Percentiles rank a stretch among this genome's conserved stretches.
These are phyloP conservation scores for Aspergillus sparsus DNA, from an alignment of 495 filamentous ascomycete species.

Conservation along the genomic window DNA sequence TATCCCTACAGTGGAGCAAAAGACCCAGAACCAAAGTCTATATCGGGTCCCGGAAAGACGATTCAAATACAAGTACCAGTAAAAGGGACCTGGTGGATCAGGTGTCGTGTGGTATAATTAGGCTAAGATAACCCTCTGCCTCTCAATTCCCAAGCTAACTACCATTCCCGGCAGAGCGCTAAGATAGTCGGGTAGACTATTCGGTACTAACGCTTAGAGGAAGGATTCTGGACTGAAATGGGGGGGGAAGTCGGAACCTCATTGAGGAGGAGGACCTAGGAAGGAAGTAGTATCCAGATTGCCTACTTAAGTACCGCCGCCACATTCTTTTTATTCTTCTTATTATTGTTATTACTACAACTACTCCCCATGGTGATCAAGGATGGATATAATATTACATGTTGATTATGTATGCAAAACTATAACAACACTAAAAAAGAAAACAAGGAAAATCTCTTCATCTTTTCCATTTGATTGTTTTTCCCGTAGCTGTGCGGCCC, in stretches of 20 bases:
- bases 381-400: no score
- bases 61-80: conserved; percentile 6
- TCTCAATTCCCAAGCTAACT: conserved; percentile 2
- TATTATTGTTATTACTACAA: not conserved
- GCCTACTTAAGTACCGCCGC: no score
- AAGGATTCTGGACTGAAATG: conserved; percentile 31
- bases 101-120: conserved; percentile 28
- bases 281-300: no score
- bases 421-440: no score
- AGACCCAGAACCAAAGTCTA: conserved; percentile 14
- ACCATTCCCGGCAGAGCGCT: conserved; percentile 11
- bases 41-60: not conserved
- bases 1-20: conserved; percentile 15
- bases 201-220: conserved; percentile 23
- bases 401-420: no score
- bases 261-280: not conserved
- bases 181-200: conserved; percentile 5
- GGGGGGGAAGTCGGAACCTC: conserved; percentile 7
- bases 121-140: conserved; percentile 7
- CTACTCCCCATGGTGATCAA: no score
- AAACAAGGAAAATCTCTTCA: no score
- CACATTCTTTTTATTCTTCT: not conserved
- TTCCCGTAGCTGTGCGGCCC: conserved; percentile 24
- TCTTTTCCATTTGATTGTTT: conserved; percentile 3
- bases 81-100: conserved; percentile 17